A percentile compares a stretch with the other conserved stretches of the same genome.
Conservation (phyloP, 1,284 basidiomycete species). For the Puccinia brachypodii region DNA sequence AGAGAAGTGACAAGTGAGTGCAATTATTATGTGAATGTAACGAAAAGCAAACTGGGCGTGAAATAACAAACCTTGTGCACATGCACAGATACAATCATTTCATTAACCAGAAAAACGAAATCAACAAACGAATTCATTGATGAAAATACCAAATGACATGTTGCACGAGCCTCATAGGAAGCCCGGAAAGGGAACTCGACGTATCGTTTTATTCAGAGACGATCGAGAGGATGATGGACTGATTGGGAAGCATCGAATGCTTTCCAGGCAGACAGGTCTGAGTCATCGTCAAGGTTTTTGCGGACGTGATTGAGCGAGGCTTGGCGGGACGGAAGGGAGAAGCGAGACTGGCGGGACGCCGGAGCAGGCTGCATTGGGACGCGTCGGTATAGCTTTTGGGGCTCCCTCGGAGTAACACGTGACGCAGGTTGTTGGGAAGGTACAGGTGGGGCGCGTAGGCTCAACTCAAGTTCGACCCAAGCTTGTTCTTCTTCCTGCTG, state of each 20-base stretch:
- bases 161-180: too few relatives aligned
- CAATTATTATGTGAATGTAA: too few relatives aligned
- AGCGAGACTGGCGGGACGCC: neutral
- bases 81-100: too few relatives aligned
- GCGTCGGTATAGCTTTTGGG: neutral
- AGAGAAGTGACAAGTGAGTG: too few relatives aligned
- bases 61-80: too few relatives aligned
- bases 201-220: neutral
- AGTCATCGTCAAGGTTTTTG: slow-evolving; percentile 11
- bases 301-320: neutral
- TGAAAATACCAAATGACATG: neutral
- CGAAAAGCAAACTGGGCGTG: too few relatives aligned
- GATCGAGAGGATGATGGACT: neutral
- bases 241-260: slow-evolving; percentile 19
- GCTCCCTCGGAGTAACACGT: neutral
- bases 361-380: neutral
- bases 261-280: slow-evolving; percentile 26
- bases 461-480: neutral
- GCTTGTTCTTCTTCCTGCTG: slow-evolving; percentile 1
- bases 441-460: neutral
- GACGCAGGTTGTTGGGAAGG: neutral
- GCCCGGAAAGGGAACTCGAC: neutral
- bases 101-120: too few relatives aligned
- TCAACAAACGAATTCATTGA: neutral
- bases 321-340: neutral